Conservation (phyloP, 2,329 filamentous ascomycete species). For the Diplodia intermedia region DNA sequence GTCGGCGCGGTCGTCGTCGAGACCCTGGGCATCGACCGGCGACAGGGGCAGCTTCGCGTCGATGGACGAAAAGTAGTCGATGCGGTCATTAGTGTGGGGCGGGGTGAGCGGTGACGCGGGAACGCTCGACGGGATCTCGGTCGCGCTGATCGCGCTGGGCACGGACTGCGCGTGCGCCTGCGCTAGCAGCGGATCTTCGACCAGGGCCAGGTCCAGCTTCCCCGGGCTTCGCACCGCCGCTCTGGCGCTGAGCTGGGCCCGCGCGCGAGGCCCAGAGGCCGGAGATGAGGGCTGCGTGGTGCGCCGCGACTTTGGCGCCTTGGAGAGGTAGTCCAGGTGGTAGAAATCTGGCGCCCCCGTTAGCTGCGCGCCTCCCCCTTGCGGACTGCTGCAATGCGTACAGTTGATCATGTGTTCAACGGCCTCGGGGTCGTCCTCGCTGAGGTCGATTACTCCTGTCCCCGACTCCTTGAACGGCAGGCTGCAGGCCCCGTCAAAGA, state of each 20-base stretch:
- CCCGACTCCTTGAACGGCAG: slow-evolving; percentile 48
- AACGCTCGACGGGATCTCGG: slow-evolving; percentile 31
- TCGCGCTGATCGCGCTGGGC: slow-evolving; percentile 16
- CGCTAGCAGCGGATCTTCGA: slow-evolving; percentile 50
- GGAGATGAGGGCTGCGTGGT: slow-evolving; percentile 42
- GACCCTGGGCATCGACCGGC: slow-evolving; percentile 24
- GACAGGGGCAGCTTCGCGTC: slow-evolving; percentile 31
- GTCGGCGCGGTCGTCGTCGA: slow-evolving; percentile 20
- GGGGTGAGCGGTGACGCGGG: slow-evolving; percentile 29
- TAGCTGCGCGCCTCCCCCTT: slow-evolving; percentile 1
- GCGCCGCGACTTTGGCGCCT: slow-evolving; percentile 41
- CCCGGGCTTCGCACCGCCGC: slow-evolving; percentile 10
- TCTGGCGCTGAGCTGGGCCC: slow-evolving; percentile 34
- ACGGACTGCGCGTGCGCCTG: slow-evolving; percentile 29
- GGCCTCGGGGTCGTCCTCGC: slow-evolving; percentile 50
- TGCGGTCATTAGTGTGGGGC: slow-evolving; percentile 29
- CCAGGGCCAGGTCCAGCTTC: slow-evolving; percentile 41
- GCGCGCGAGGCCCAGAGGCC: slow-evolving; percentile 36
- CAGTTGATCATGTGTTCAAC: slow-evolving; percentile 53
- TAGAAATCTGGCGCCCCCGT: slow-evolving; percentile 46
- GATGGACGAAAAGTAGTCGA: slow-evolving; percentile 30
- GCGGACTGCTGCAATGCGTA: slow-evolving; percentile 37
- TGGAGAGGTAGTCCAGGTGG: slow-evolving; percentile 50
- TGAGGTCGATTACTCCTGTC: slow-evolving; percentile 49
- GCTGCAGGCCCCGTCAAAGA: slow-evolving; percentile 53